These are phyloP conservation scores for Aspergillus sojae DNA, from an alignment of 2,329 filamentous ascomycete species.

Conservation along the genomic window DNA sequence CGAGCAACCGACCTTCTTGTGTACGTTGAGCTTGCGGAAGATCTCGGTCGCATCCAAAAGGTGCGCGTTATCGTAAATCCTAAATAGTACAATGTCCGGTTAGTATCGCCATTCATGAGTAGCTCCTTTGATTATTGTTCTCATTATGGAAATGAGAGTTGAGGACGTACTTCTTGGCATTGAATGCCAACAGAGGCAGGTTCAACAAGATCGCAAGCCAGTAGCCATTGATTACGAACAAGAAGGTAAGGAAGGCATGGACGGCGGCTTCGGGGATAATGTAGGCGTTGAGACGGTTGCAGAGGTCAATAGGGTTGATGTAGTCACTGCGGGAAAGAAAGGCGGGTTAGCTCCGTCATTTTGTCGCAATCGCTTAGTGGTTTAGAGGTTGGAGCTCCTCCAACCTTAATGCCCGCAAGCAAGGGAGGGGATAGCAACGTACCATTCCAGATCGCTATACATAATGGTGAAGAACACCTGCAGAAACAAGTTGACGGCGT, in stretches of 20 bases:
- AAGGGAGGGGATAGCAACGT: constrained; percentile 46
- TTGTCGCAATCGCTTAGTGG: constrained; percentile 12
- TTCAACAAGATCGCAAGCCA: constrained; percentile 94
- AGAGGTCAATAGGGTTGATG: constrained; percentile 99
- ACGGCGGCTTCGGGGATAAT: constrained; percentile 98
- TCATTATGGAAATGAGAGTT: background rate
- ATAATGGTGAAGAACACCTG: constrained; percentile 99
- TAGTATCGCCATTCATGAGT: constrained; percentile 15
- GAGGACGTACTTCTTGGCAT: constrained; percentile 87
- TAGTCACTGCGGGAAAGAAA: constrained; percentile 71
- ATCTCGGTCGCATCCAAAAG: constrained; percentile 97
- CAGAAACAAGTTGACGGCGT: constrained; percentile 98
- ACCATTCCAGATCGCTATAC: constrained; percentile 99
- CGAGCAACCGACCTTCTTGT: constrained; percentile 78
- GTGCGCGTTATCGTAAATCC: constrained; percentile 96
- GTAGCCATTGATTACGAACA: constrained; percentile 98
- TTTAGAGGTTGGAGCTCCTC: background rate
- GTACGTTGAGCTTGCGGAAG: constrained; percentile 97
- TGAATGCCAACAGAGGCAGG: constrained; percentile 87
- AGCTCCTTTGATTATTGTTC: background rate
- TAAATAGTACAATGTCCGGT: constrained; percentile 43
- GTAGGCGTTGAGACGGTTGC: constrained; percentile 99
- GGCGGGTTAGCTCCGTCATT: constrained; percentile 32
- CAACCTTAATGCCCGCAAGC: background rate
- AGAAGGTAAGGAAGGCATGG: constrained; percentile 90